Conservation (phyloP, 257 asterid genomes). For the Solanum appendiculatum region DNA sequence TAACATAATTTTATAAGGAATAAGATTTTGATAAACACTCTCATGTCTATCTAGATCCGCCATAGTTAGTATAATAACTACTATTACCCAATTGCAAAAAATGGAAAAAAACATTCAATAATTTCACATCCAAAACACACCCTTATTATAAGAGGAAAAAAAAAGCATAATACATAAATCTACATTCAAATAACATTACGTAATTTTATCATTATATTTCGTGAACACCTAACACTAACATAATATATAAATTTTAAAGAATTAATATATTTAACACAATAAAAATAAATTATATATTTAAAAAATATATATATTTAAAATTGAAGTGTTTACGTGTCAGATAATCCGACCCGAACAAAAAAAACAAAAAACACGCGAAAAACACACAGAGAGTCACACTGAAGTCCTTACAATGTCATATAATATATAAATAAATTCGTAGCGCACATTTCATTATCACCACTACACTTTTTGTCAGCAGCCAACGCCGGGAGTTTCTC, state of each 20-base stretch:
- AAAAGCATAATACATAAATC: no score
- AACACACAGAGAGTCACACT: not conserved
- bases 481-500: not conserved
- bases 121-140: not conserved
- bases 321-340: fast-evolving
- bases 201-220: no score
- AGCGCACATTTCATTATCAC: not conserved
- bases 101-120: no score
- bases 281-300: no score
- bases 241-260: no score
- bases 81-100: not conserved
- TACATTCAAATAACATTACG: no score
- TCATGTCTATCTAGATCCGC: no score
- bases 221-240: not conserved
- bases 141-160: no score
- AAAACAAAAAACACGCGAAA: no score
- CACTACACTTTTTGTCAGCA: not conserved
- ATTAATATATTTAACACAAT: not conserved
- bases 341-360: not conserved
- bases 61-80: not conserved
- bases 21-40: no score
- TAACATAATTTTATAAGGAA: no score
- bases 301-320: no score
- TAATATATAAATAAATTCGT: not conserved
- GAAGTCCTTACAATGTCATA: not conserved